A percentile compares a stretch with the other conserved stretches of the same genome.
Conservation (phyloP, 176 grass and related monocot genomes). For the Oryza coarctata region DNA sequence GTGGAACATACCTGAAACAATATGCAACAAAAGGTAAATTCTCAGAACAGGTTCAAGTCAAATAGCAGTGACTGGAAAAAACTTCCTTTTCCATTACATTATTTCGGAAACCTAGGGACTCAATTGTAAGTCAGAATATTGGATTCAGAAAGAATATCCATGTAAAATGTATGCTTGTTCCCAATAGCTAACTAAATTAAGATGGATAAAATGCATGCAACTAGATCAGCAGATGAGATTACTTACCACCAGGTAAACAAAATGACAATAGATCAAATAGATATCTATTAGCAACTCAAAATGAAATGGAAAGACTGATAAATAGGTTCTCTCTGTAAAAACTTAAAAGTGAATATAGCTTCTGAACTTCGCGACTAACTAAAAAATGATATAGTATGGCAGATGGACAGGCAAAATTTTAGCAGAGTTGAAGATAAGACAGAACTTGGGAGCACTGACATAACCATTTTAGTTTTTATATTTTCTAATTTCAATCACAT, state of each 20-base stretch:
- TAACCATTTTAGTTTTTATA: not conserved
- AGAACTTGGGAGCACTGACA: not conserved
- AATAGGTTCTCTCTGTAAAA: not conserved
- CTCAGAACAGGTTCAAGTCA: not conserved
- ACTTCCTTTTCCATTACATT: not conserved
- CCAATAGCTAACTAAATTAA: constrained; percentile 20
- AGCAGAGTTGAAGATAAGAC: not conserved
- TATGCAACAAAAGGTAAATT: constrained; percentile 12
- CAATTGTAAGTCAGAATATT: not conserved
- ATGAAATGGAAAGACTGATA: not conserved
- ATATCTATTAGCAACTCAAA: constrained; percentile 23
- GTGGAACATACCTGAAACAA: constrained; percentile 81
- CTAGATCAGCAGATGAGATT: constrained; percentile 38
- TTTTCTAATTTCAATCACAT: constrained; percentile 15
- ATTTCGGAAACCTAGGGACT: not conserved
- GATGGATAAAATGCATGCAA: constrained; percentile 33
- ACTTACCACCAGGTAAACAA: constrained; percentile 26
- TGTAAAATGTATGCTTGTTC: constrained; percentile 40
- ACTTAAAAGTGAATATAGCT: not conserved
- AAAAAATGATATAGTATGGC: not conserved
- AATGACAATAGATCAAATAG: constrained; percentile 32
- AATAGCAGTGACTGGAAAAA: not conserved
- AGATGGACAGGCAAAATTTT: constrained; percentile 8
- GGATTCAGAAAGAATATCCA: constrained; percentile 21
- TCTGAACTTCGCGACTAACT: not conserved